phyloP scores from a whole-genome alignment of 1,284 basidiomycete genomes.

The Naganishia sp. region DNA sequence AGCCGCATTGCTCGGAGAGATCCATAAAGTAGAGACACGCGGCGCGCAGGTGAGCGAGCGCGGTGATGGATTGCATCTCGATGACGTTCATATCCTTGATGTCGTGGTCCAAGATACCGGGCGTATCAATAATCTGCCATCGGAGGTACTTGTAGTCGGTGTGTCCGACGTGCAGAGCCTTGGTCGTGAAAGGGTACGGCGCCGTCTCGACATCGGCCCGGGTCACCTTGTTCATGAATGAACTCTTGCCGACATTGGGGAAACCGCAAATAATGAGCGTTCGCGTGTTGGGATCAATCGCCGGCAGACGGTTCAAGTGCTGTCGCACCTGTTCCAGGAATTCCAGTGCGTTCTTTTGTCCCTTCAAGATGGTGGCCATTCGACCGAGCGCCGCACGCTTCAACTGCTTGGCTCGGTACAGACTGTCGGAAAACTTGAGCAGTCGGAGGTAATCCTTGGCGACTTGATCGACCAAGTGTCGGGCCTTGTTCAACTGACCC shows the following conservation, averaged over 20 bases:
- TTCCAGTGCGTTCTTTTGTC: conserved; percentile 93
- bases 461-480: conserved; percentile 91
- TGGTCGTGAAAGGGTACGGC: conserved; percentile 90
- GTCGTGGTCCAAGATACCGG: conserved; percentile 76
- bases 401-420: conserved; percentile 95
- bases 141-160: conserved; percentile 96
- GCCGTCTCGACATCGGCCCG: conserved; percentile 81
- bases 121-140: conserved; percentile 97
- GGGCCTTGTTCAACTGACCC: conserved; percentile 87
- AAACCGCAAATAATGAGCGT: conserved; percentile 95
- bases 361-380: conserved; percentile 95
- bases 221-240: conserved; percentile 97
- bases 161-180: conserved; percentile 93
- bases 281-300: conserved; percentile 94
- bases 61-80: conserved; percentile 98
- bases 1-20: conserved; percentile 92
- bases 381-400: conserved; percentile 91
- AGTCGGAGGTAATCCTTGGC: conserved; percentile 93
- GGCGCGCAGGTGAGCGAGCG: conserved; percentile 86
- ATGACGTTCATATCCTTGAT: conserved; percentile 99
- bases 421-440: conserved; percentile 91
- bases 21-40: conserved; percentile 97
- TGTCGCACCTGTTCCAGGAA: conserved; percentile 97
- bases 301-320: conserved; percentile 92
- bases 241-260: conserved; percentile 96